A percentile compares a stretch with the other conserved stretches of the same genome.
phyloP scores from a whole-genome alignment of 805 yeast genomes.

The Wickerhamiella australiensis region DNA sequence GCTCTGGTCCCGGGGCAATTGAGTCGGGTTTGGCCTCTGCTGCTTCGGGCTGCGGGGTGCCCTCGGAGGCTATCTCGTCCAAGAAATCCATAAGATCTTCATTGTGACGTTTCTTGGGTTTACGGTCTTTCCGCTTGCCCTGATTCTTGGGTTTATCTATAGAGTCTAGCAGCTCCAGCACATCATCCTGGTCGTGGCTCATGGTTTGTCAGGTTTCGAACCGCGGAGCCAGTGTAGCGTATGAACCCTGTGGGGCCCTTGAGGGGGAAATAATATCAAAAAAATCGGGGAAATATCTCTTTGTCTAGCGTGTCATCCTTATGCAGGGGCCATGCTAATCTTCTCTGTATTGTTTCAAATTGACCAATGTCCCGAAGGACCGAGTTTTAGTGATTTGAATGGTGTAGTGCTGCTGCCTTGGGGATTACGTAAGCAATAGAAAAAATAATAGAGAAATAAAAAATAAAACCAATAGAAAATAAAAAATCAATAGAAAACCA shows the following conservation, averaged over 20 bases:
- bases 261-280: constrained; percentile 18
- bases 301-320: constrained; percentile 99
- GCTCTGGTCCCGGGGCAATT: not conserved
- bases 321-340: constrained; percentile 99
- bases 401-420: not conserved
- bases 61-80: constrained; percentile 28
- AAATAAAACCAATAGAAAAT: not conserved
- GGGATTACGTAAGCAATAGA: not conserved
- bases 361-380: constrained; percentile 74
- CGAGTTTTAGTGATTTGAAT: not conserved
- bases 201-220: constrained; percentile 5
- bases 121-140: constrained; percentile 13
- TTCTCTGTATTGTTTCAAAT: constrained; percentile 99
- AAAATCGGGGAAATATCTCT: constrained; percentile 94
- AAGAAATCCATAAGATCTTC: constrained; percentile 35
- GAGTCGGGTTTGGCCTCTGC: constrained; percentile 16
- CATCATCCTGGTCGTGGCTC: constrained; percentile 26
- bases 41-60: constrained; percentile 14
- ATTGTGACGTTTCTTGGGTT: constrained; percentile 22
- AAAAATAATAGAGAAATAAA: not conserved
- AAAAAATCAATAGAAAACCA: not conserved
- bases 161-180: constrained; percentile 32
- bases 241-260: not conserved
- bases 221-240: not conserved
- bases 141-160: constrained; percentile 24